Evolutionary conservation across 345 rosid species (phyloP).

Genomic region (Populus deltoides): DNA sequence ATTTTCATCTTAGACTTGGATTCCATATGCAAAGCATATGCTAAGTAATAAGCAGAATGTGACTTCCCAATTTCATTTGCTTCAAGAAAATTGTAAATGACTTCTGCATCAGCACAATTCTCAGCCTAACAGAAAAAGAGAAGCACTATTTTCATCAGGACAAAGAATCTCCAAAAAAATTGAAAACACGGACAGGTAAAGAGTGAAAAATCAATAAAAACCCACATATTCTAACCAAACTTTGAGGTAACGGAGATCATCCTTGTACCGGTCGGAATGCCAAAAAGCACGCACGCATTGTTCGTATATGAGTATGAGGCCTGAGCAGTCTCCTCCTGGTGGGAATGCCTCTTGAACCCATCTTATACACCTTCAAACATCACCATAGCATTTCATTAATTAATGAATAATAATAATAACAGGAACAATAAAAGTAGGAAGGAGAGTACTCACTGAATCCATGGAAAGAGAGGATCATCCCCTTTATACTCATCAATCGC

Average conservation of each 20-base stretch:
- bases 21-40: constrained; percentile 77
- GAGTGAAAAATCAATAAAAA: constrained; percentile 1
- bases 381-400: neutral
- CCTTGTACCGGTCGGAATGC: constrained; percentile 72
- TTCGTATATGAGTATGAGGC: constrained; percentile 73
- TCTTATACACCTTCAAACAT: constrained; percentile 64
- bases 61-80: constrained; percentile 75
- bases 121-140: constrained; percentile 55
- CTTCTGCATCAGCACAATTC: constrained; percentile 71
- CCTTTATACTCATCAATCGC: constrained; percentile 74
- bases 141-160: neutral
- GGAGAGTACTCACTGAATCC: constrained; percentile 60
- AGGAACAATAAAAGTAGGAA: neutral
- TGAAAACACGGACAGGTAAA: neutral
- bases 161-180: neutral
- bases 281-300: constrained; percentile 91
- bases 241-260: constrained; percentile 92
- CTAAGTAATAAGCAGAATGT: constrained; percentile 56
- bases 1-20: constrained; percentile 65
- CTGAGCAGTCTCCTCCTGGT: constrained; percentile 75
- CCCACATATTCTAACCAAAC: constrained; percentile 95
- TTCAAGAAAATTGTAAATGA: constrained; percentile 72
- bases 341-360: constrained; percentile 97
- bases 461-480: constrained; percentile 79
- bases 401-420: too few species aligned